phyloP scores from a whole-genome alignment of 2,329 filamentous ascomycete genomes.

The Trichoderma hamatum region DNA sequence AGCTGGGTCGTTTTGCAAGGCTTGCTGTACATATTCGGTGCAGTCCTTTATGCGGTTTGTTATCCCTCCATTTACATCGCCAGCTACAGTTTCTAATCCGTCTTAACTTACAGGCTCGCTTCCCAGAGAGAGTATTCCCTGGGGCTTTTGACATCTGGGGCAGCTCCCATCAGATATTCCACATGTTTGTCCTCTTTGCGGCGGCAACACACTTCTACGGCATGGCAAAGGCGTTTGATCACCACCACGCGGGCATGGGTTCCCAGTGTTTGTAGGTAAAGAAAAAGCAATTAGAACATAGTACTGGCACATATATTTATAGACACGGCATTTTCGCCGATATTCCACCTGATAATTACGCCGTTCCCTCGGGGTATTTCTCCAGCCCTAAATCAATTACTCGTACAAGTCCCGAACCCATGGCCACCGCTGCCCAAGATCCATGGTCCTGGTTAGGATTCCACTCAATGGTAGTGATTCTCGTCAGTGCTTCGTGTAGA shows the following conservation, averaged over 20 bases:
- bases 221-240: slow-evolving; percentile 82
- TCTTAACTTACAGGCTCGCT: slow-evolving; percentile 59
- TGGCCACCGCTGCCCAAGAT: slow-evolving; percentile 67
- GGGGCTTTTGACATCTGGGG: slow-evolving; percentile 88
- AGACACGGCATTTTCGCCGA: slow-evolving; percentile 6
- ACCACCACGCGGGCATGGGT: slow-evolving; percentile 68
- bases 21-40: slow-evolving; percentile 81
- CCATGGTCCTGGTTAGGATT: slow-evolving; percentile 68
- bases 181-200: slow-evolving; percentile 82
- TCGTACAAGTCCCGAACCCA: slow-evolving; percentile 68
- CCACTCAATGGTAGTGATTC: slow-evolving; percentile 66
- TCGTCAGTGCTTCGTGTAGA: slow-evolving; percentile 64
- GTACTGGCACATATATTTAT: not conserved
- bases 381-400: slow-evolving; percentile 66
- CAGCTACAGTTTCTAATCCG: not conserved
- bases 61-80: not conserved
- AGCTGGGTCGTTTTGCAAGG: slow-evolving; percentile 81
- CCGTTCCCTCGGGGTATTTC: slow-evolving; percentile 28
- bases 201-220: slow-evolving; percentile 80
- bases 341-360: slow-evolving; percentile 8
- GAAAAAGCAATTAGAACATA: not conserved
- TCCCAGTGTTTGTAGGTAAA: slow-evolving; percentile 48
- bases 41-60: slow-evolving; percentile 79
- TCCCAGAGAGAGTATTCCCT: slow-evolving; percentile 80
- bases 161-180: slow-evolving; percentile 94